These are phyloP conservation scores for Striga asiatica DNA, from an alignment of 257 asterid genomes.

Conservation along the genomic window DNA sequence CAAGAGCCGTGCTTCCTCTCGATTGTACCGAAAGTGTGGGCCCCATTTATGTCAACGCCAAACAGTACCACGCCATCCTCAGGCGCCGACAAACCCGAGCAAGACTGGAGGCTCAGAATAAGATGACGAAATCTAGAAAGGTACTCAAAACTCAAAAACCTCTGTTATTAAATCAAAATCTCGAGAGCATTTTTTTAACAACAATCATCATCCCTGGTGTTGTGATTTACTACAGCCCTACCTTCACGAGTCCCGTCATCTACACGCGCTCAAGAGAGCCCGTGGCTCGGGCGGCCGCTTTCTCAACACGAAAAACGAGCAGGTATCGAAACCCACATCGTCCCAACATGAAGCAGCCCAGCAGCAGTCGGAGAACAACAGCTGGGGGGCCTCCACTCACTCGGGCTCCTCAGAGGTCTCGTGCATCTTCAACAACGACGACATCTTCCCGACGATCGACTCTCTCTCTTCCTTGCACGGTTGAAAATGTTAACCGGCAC, in stretches of 20 bases:
- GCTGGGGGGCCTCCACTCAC: conserved; percentile 40
- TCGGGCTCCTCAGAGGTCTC: conserved; percentile 47
- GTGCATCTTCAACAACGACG: conserved; percentile 41
- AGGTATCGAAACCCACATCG: conserved; percentile 20
- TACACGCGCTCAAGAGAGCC: conserved; percentile 53
- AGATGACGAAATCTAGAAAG: conserved; percentile 43
- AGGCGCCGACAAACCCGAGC: conserved; percentile 70
- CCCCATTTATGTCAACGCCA: conserved; percentile 65
- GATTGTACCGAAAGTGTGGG: conserved; percentile 38
- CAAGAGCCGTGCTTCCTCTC: conserved; percentile 49
- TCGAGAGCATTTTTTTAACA: not conserved
- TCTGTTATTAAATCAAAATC: too few relatives aligned
- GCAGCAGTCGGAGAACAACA: conserved; percentile 22
- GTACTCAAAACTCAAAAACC: conserved; percentile 15
- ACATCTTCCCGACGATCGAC: conserved; percentile 26
- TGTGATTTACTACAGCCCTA: conserved; percentile 48
- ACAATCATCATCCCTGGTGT: too few relatives aligned
- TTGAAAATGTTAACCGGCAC: conserved; percentile 39
- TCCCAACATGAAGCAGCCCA: not conserved
- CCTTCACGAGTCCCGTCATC: conserved; percentile 64
- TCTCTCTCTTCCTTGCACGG: conserved; percentile 21
- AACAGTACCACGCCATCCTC: conserved; percentile 68
- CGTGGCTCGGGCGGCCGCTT: conserved; percentile 68
- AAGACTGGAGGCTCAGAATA: conserved; percentile 59
- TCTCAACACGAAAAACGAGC: conserved; percentile 33